Base-by-base conservation (phyloP, 2,329 filamentous ascomycete species). In the Cladobotryum protrusum region DNA sequence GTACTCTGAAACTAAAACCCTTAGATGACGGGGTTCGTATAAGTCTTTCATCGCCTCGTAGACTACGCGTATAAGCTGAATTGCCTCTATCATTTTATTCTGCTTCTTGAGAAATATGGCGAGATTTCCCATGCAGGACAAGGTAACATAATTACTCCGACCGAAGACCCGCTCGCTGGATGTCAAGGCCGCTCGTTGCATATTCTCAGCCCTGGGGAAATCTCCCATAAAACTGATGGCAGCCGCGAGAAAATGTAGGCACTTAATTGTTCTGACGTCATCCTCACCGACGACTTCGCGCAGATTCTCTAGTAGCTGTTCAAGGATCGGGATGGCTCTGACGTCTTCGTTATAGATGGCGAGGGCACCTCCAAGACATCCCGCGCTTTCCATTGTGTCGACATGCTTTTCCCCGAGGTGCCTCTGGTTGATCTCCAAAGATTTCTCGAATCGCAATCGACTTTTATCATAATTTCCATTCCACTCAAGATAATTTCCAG, bases 131-230 rank as follows among this genome's bases (percentile, higher is more conserved):
- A 44, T 51, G 40, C 49, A 51, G 32, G 48, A 48, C 20, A 51
- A 8, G 6, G 45, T 51, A 12, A 40, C 49, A 15, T 40, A 19
- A 17, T 51, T 13, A 12, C 29, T 33, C 1, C 14, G 32, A 3
- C 45, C 45, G 15, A 51, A 33, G 6, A 51, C 18, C 2, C 41
- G 37, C 34, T 51, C 49, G 20, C 45, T 44, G 19, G 29, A 39
- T 13, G 45, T 45, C 13, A 51, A 17, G 24, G 49, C 49, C 15
- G 48, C 49, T 12, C 49, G 49, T 14, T 51, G 49, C 45, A 51
- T 51, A 3, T 7, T 37, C 40, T 51, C 49, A 9, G 49, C 40
- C 33, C 33, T 17, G 19, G 18, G 8, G 6, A 42, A 36, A 39
- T 51, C 37, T 1, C 32, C 37, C 2, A 44, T 51, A 5, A 43